A percentile compares a stretch with the other conserved stretches of the same genome.
These are phyloP conservation scores for Pyricularia sp. DNA, from an alignment of 2,329 filamentous ascomycete species.

Conservation along the genomic window DNA sequence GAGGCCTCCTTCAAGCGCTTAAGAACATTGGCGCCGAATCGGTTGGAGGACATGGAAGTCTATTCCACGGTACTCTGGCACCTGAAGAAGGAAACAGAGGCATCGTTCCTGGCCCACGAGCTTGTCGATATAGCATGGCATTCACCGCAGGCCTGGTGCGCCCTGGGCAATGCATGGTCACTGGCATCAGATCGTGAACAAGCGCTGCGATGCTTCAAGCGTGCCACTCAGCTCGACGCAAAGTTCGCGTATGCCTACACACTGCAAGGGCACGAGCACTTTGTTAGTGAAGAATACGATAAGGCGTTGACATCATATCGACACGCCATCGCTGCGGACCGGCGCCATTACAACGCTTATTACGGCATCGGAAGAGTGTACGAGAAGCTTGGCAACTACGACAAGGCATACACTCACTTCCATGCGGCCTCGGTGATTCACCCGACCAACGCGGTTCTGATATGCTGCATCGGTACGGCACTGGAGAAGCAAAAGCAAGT, in stretches of 20 bases:
- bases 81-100: constrained; percentile 80
- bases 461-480: constrained; percentile 85
- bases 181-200: constrained; percentile 88
- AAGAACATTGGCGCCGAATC: constrained; percentile 68
- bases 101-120: constrained; percentile 87
- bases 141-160: constrained; percentile 93
- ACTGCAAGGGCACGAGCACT: constrained; percentile 89
- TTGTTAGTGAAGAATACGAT: constrained; percentile 94
- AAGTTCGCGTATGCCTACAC: constrained; percentile 95
- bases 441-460: constrained; percentile 83
- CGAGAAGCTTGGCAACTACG: constrained; percentile 82
- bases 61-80: constrained; percentile 99
- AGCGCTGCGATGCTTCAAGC: constrained; percentile 87
- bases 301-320: constrained; percentile 86
- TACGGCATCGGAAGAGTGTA: constrained; percentile 81
- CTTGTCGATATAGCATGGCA: constrained; percentile 79
- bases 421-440: constrained; percentile 82
- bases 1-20: constrained; percentile 79
- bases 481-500: constrained; percentile 83
- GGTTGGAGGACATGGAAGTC: constrained; percentile 91
- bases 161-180: constrained; percentile 90
- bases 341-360: constrained; percentile 95
- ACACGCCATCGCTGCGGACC: constrained; percentile 74
- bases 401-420: constrained; percentile 88
- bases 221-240: constrained; percentile 82